A percentile compares a stretch with the other conserved stretches of the same genome.
These are phyloP conservation scores for Teunomyces gatunensis DNA, from an alignment of 805 yeast genomes.

Conservation along the genomic window DNA sequence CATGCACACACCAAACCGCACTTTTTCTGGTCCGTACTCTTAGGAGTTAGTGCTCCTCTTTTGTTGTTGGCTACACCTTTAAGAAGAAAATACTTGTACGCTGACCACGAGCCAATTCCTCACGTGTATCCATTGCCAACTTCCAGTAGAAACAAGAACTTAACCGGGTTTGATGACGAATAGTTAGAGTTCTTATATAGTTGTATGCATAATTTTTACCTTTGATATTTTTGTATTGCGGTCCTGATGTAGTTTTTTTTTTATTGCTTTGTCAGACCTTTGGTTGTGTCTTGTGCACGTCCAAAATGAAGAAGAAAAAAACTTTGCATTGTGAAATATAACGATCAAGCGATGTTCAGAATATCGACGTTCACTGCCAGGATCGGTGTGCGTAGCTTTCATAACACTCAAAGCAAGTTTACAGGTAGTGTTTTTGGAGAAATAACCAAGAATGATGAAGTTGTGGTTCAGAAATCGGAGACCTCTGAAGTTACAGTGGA, in stretches of 20 bases:
- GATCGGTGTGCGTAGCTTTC: slow-evolving; percentile 6
- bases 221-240: neutral
- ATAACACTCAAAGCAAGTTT: slow-evolving; percentile 9
- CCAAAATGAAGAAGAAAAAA: neutral
- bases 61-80: slow-evolving; percentile 62
- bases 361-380: slow-evolving; percentile 3
- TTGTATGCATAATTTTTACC: slow-evolving; percentile 1
- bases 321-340: neutral
- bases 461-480: slow-evolving; percentile 7
- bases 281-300: neutral
- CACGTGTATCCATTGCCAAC: slow-evolving; percentile 55
- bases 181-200: slow-evolving; percentile 3
- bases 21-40: slow-evolving; percentile 58
- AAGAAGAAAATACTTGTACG: slow-evolving; percentile 65
- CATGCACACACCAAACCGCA: slow-evolving; percentile 77
- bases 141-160: slow-evolving; percentile 48
- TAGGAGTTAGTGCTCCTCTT: slow-evolving; percentile 68
- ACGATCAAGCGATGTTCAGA: slow-evolving; percentile 2
- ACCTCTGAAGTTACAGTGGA: slow-evolving; percentile 23
- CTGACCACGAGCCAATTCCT: slow-evolving; percentile 67
- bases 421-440: slow-evolving; percentile 30
- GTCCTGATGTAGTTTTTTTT: neutral
- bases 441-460: slow-evolving; percentile 21
- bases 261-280: neutral
- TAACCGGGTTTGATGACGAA: slow-evolving; percentile 57